Base-by-base conservation (phyloP, 2,329 filamentous ascomycete genomes). In the Phymatotrichopsis omnivora region DNA sequence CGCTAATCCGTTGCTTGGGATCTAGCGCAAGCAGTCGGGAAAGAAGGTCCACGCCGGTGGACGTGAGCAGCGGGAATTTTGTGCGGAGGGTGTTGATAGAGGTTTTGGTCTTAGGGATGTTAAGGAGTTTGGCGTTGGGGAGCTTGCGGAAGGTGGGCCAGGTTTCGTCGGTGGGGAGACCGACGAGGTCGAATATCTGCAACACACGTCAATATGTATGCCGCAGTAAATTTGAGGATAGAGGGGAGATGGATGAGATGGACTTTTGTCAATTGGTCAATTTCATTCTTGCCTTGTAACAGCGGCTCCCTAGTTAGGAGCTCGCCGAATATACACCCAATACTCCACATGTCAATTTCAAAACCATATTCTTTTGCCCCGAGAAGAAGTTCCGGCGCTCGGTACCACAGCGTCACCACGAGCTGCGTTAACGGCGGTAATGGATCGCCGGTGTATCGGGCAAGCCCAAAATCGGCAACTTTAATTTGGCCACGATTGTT, bases 401-500 rank as follows among this genome's bases (percentile, higher is more conserved):
- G 83, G 64, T 98, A 98, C 91, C 91, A 98, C 5, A 98, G 74
- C 5, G 91, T 98, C 14, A 96, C 89, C 52, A 98, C 91, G 35
- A 96, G 75, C 61, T 89, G 82, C 2, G 91, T 96, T 49, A 96
- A 73, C 52, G 78, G 73, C 4, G 71, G 69, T 1, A 78, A 71
- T 3, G 89, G 86, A 56, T 85, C 78, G 39, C 82, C 82, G 45
- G 44, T 38, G 66, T 91, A 91, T 22, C 91, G 76, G 3, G 91
- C 89, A 85, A 98, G 95, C 63, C 91, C 91, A 61, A 98, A 98
- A 65, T 98, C 91, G 49, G 91, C 91, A 54, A 98, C 80, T 65
- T 95, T 95, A 64, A 98, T 80, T 62, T 83, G 80, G 34, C 91
- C 91, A 34, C 86, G 83, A 68, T 96, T 96, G 68, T 85, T 93